Base-by-base conservation (phyloP, 192 early-diverging fungal species). In the Borealophlyctis nickersoniae region DNA sequence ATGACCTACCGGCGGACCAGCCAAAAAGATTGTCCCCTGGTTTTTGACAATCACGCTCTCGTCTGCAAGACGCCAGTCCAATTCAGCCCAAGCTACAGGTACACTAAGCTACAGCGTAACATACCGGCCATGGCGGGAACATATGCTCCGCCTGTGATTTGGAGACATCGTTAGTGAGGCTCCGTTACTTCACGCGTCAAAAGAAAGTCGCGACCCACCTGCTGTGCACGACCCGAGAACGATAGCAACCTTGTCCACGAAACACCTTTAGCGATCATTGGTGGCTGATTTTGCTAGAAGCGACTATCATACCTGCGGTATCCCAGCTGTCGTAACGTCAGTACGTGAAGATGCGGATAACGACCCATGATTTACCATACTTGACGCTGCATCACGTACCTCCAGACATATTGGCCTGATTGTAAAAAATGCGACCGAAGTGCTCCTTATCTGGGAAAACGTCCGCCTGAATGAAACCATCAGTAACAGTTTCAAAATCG, bases 181-280 rank as follows among this genome's bases (percentile, higher is more conserved):
- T n/a, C n/a, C n/a, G n/a, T n/a, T n/a, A n/a, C n/a, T n/a, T n/a
- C n/a, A n/a, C n/a, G n/a, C n/a, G n/a, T n/a, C n/a, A n/a, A n/a
- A n/a, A n/a, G n/a, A n/a, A n/a, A n/a, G n/a, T n/a, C n/a, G 7
- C 9, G 16, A 28, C 60, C 14, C 70, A 63, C 93, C 93, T 22
- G 95, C 95, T 23, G 95, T 98, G 79, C 95, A 98, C 19, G 92
- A 94, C 19, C 95, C 95, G 78, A 98, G 84, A 4, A 98, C 95
- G 39, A 94, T 91, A n/a, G 95, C 95, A 45, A 98, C 86, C 51
- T 19, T 11, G 28, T 55, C n/a, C 28, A 55, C 1, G 28, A 55
- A 27, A 27, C 0, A 26, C 28, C 19, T 24, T 19, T 19, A 1
- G 28, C 16, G 1, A 16, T 16, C 16, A 11, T 26, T 26, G 26